phyloP scores from a whole-genome alignment of 2,329 filamentous ascomycete genomes.

The Fusarium pseudograminearum region DNA sequence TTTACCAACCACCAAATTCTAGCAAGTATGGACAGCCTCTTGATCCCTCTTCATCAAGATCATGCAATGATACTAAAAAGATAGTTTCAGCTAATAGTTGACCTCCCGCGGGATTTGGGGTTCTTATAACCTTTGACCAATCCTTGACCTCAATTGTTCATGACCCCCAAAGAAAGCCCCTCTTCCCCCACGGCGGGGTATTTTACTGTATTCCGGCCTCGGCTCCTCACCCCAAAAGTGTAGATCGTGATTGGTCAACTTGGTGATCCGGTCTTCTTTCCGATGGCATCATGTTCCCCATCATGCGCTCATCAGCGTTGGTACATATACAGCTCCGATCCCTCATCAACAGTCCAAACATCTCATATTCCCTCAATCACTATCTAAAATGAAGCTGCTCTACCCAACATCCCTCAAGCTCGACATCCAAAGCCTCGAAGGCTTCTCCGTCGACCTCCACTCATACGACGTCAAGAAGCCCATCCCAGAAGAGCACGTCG shows the following conservation, averaged over 20 bases:
- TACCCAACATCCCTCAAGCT: constrained; percentile 73
- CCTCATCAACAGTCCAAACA: background rate
- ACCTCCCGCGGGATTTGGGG: constrained; percentile 39
- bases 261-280: constrained; percentile 40
- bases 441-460: constrained; percentile 68
- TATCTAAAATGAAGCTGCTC: constrained; percentile 69
- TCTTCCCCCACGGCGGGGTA: constrained; percentile 38
- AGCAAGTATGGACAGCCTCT: background rate
- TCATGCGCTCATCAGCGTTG: constrained; percentile 33
- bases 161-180: constrained; percentile 28
- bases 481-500: constrained; percentile 68
- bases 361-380: background rate
- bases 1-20: too few species aligned
- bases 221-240: background rate
- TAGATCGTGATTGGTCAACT: background rate
- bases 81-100: background rate
- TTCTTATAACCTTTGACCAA: background rate
- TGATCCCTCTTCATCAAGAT: background rate
- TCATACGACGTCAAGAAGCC: constrained; percentile 68
- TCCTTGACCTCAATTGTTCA: background rate
- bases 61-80: background rate
- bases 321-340: constrained; percentile 36
- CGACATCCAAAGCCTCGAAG: constrained; percentile 66
- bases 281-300: constrained; percentile 26
- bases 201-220: constrained; percentile 27